Conservation (phyloP, 495 filamentous ascomycete species). For the Penicillium verhagenii region DNA sequence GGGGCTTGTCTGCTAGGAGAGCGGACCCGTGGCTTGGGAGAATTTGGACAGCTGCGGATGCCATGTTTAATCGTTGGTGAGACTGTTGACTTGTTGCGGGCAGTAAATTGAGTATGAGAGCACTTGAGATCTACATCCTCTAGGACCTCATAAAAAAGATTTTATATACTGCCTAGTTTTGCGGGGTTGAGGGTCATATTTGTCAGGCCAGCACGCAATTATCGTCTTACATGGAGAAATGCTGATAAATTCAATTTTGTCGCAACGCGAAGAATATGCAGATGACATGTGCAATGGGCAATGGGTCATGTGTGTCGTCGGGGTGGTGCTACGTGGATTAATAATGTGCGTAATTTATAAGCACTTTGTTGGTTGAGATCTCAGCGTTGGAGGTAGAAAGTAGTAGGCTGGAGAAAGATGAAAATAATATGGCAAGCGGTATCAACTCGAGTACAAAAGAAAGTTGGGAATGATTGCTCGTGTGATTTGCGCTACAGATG, state of each 20-base stretch:
- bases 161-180: conserved; percentile 18
- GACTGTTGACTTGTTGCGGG: not conserved
- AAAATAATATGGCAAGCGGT: no score
- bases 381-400: no score
- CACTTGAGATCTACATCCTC: no score
- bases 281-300: not conserved
- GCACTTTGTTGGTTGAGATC: no score
- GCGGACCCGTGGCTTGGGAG: conserved; percentile 15
- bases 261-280: not conserved
- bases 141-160: no score
- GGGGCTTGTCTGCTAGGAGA: conserved; percentile 17
- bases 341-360: not conserved
- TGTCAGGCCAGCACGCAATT: conserved; percentile 41
- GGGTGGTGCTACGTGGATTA: not conserved
- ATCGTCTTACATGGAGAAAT: conserved; percentile 23
- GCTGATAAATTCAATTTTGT: conserved; percentile 25
- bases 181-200: conserved; percentile 24
- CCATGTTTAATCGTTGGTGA: conserved; percentile 17
- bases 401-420: no score
- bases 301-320: not conserved
- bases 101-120: not conserved
- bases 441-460: no score
- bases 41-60: conserved; percentile 45
- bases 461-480: not conserved
- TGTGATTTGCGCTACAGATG: not conserved